A percentile compares a stretch with the other conserved stretches of the same genome.
Evolutionary conservation across 2,329 filamentous ascomycete genomes (phyloP).

Genomic region (Fusarium humuli): DNA sequence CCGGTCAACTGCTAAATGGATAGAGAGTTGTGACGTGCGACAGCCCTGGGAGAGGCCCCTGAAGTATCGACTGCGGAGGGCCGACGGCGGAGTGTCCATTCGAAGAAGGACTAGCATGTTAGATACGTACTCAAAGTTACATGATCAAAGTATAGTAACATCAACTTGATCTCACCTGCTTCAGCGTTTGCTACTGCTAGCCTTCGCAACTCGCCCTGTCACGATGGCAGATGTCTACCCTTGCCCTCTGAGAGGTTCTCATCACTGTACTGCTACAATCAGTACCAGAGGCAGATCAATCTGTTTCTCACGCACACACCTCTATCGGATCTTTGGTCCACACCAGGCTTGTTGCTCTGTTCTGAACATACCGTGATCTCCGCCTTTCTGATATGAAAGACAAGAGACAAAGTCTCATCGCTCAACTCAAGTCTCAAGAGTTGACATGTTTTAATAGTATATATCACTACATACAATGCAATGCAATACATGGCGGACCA

Average conservation of each 20-base stretch:
- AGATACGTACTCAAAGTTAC: slow-evolving; percentile 6
- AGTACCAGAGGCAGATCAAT: slow-evolving; percentile 21
- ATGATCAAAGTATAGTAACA: slow-evolving; percentile 11
- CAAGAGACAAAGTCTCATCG: slow-evolving; percentile 5
- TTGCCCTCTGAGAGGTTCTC: slow-evolving; percentile 12
- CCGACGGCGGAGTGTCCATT: slow-evolving; percentile 12
- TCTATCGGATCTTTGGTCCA: slow-evolving; percentile 13
- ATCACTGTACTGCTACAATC: slow-evolving; percentile 12
- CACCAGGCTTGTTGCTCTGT: slow-evolving; percentile 10
- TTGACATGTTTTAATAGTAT: not conserved
- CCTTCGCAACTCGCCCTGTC: slow-evolving; percentile 8
- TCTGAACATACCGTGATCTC: slow-evolving; percentile 20
- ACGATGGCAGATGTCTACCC: not conserved
- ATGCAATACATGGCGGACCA: slow-evolving; percentile 5
- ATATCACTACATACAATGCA: not conserved
- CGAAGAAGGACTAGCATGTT: not conserved
- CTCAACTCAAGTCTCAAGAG: not conserved
- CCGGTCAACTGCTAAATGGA: slow-evolving; percentile 8
- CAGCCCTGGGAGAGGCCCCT: slow-evolving; percentile 34
- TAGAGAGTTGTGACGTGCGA: slow-evolving; percentile 31
- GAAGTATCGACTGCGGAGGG: slow-evolving; percentile 24
- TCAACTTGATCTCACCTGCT: slow-evolving; percentile 4
- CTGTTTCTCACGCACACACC: slow-evolving; percentile 29
- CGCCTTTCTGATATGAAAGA: slow-evolving; percentile 29
- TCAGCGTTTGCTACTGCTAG: not conserved